A percentile compares a stretch with the other conserved stretches of the same genome.
These are phyloP conservation scores for Colletotrichum sp. DNA, from an alignment of 2,329 filamentous ascomycete species.

Conservation along the genomic window DNA sequence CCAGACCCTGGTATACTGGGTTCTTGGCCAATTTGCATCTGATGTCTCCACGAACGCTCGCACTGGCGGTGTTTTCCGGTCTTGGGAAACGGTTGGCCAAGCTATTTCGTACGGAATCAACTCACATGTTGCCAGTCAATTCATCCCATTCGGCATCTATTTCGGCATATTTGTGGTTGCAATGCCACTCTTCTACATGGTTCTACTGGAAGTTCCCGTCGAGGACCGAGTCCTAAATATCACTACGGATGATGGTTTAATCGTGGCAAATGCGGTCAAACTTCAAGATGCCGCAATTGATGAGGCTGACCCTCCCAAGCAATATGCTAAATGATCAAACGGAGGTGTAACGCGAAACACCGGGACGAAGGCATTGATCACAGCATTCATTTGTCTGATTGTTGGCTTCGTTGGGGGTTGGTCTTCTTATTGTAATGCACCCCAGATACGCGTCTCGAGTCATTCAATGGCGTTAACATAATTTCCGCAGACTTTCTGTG, in stretches of 20 bases:
- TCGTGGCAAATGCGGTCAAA: neutral
- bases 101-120: neutral
- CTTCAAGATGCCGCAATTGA: neutral
- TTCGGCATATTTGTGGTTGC: neutral
- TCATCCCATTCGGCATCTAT: neutral
- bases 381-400: neutral
- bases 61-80: neutral
- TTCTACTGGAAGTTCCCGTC: neutral
- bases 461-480: neutral
- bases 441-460: neutral
- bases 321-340: neutral
- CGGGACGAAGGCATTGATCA: neutral
- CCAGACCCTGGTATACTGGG: neutral
- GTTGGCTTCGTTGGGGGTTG: neutral
- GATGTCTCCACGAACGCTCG: neutral
- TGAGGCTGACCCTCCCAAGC: neutral
- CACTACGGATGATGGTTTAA: neutral
- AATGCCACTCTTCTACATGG: neutral
- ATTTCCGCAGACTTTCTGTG: neutral
- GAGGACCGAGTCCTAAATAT: neutral
- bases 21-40: neutral
- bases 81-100: neutral
- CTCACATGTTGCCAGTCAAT: neutral
- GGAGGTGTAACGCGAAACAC: too few species aligned
- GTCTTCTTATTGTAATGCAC: neutral